phyloP scores from a whole-genome alignment of 768 basidiomycete genomes.

The Lentinula guzmanii region DNA sequence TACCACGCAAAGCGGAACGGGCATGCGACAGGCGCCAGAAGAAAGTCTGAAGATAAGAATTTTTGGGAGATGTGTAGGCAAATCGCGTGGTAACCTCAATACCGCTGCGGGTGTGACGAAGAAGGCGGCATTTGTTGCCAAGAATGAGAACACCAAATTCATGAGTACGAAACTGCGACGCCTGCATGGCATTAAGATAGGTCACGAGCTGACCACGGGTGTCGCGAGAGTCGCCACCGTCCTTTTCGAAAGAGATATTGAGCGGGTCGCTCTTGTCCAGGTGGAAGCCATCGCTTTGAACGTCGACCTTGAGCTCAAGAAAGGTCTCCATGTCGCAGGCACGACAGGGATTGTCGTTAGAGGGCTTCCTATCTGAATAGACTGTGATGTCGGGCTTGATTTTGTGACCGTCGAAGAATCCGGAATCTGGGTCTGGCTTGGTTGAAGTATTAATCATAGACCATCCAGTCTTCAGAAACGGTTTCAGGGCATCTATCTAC shows the following conservation, averaged over 20 bases:
- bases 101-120: too few relatives aligned
- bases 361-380: not conserved
- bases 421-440: too few relatives aligned
- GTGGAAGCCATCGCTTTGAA: conserved; percentile 5
- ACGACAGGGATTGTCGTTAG: conserved; percentile 7
- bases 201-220: conserved; percentile 10
- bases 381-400: too few relatives aligned
- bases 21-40: conserved; percentile 12
- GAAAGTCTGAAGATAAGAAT: not conserved
- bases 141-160: too few relatives aligned
- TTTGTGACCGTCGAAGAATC: too few relatives aligned
- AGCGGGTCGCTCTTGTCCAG: too few relatives aligned
- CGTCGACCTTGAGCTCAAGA: conserved; percentile 8
- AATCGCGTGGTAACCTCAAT: too few relatives aligned
- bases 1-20: conserved; percentile 5
- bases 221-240: not conserved
- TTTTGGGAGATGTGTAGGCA: not conserved
- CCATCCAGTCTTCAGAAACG: too few relatives aligned
- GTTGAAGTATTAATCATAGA: too few relatives aligned
- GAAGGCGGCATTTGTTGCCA: too few relatives aligned
- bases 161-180: conserved; percentile 8
- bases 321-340: conserved; percentile 9
- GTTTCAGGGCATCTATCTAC: too few relatives aligned
- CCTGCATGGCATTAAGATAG: conserved; percentile 11
- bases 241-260: too few relatives aligned